Evolutionary conservation across 495 filamentous ascomycete genomes (phyloP).

Genomic region (Neurospora sp.): DNA sequence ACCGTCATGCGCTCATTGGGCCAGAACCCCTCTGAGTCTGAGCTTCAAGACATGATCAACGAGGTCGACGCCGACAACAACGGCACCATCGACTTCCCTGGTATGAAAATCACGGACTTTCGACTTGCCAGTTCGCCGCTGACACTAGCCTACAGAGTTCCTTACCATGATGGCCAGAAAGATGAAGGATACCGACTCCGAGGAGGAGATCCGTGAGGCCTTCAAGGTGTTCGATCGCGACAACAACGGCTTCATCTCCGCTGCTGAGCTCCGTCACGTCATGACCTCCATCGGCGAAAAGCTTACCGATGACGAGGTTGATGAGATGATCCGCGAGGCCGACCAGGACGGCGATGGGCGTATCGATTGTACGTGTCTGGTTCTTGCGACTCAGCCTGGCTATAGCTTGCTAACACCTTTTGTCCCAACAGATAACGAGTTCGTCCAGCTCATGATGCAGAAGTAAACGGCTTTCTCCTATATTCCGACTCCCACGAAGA

Average conservation of each 20-base stretch:
- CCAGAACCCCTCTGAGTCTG: conserved; percentile 97
- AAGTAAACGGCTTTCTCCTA: conserved; percentile 50
- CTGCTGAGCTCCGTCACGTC: conserved; percentile 93
- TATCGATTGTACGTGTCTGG: conserved; percentile 69
- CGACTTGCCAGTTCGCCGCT: conserved; percentile 6
- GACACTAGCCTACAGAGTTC: conserved; percentile 57
- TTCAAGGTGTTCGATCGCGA: conserved; percentile 82
- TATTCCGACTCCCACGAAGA: not conserved
- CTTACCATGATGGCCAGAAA: conserved; percentile 99
- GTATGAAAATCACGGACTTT: conserved; percentile 39
- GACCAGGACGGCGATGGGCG: conserved; percentile 95
- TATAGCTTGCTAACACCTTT: conserved; percentile 23
- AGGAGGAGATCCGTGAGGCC: conserved; percentile 95
- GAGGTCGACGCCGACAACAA: conserved; percentile 99
- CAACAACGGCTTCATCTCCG: conserved; percentile 99
- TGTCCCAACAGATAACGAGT: conserved; percentile 77
- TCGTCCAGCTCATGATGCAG: conserved; percentile 99
- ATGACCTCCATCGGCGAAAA: conserved; percentile 99
- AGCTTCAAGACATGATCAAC: conserved; percentile 99
- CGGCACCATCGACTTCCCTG: conserved; percentile 98
- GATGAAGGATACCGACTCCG: conserved; percentile 99
- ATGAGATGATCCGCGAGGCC: conserved; percentile 99
- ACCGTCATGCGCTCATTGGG: conserved; percentile 99
- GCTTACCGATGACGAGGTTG: conserved; percentile 97
- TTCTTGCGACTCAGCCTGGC: not conserved